phyloP scores from a whole-genome alignment of 2,329 filamentous ascomycete species.

The Daldinia eschscholtzii region DNA sequence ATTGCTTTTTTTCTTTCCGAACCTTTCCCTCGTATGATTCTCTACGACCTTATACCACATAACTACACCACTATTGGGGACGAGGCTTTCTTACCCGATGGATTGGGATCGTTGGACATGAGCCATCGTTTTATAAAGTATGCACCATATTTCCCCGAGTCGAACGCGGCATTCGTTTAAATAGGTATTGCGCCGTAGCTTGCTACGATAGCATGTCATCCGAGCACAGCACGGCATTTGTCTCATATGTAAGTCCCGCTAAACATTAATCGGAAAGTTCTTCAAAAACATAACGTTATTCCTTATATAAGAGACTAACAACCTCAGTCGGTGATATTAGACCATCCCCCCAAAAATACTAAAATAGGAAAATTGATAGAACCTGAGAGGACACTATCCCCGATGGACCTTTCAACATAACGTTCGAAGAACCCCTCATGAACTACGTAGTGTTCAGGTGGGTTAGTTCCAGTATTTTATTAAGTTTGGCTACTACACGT shows the following conservation, averaged over 20 bases:
- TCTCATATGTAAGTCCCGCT: conserved; percentile 3
- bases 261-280: not conserved
- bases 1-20: conserved; percentile 7
- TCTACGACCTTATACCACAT: not conserved
- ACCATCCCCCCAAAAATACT: conserved; percentile 7
- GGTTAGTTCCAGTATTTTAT: conserved; percentile 18
- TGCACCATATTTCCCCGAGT: not conserved
- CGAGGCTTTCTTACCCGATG: not conserved
- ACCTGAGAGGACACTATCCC: conserved; percentile 20
- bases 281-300: not conserved
- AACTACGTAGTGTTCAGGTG: conserved; percentile 23
- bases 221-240: conserved; percentile 21
- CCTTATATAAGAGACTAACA: not conserved
- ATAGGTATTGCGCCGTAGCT: not conserved
- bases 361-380: not conserved
- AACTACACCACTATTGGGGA: not conserved
- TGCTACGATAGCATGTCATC: not conserved
- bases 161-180: not conserved
- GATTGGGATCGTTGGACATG: not conserved
- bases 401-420: conserved; percentile 17
- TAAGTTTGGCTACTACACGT: conserved; percentile 26
- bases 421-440: conserved; percentile 25
- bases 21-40: not conserved
- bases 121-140: not conserved
- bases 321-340: not conserved